These are phyloP conservation scores for Apophysomyces elegans DNA, from an alignment of 371 early-diverging fungal species.

Conservation along the genomic window DNA sequence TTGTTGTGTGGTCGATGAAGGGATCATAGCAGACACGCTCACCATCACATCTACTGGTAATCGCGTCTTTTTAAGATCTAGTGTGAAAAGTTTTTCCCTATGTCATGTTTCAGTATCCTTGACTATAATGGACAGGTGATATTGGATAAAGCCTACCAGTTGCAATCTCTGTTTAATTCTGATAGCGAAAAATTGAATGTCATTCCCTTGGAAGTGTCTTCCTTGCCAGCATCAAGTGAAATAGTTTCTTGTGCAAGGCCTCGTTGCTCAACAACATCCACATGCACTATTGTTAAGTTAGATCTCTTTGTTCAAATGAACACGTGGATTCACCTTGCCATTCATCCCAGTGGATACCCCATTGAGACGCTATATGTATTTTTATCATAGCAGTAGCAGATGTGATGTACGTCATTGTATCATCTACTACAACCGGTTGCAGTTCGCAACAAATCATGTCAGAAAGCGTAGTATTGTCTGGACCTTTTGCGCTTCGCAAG, in stretches of 20 bases:
- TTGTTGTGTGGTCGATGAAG: not conserved
- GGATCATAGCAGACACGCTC: not conserved
- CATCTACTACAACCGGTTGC: not conserved
- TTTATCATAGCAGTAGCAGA: not conserved
- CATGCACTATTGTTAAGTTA: not conserved
- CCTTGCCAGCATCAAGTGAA: not conserved
- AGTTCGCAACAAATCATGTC: not conserved
- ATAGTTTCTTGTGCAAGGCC: not conserved
- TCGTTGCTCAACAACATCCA: not conserved
- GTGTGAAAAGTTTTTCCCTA: not conserved
- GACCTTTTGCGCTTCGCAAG: not conserved
- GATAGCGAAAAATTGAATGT: not conserved
- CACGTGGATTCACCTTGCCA: not conserved
- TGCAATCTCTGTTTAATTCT: not conserved
- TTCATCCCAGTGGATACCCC: not conserved
- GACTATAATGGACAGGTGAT: not conserved
- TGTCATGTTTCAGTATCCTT: not conserved
- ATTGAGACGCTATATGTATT: not conserved
- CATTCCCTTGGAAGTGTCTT: not conserved
- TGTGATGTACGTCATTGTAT: not conserved
- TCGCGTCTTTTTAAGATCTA: not conserved
- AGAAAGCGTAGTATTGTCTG: not conserved
- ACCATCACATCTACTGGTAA: constrained; percentile 5
- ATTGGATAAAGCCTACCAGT: not conserved
- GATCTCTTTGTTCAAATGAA: not conserved